Base-by-base conservation (phyloP, 2,329 filamentous ascomycete species). In the Apiospora marii region DNA sequence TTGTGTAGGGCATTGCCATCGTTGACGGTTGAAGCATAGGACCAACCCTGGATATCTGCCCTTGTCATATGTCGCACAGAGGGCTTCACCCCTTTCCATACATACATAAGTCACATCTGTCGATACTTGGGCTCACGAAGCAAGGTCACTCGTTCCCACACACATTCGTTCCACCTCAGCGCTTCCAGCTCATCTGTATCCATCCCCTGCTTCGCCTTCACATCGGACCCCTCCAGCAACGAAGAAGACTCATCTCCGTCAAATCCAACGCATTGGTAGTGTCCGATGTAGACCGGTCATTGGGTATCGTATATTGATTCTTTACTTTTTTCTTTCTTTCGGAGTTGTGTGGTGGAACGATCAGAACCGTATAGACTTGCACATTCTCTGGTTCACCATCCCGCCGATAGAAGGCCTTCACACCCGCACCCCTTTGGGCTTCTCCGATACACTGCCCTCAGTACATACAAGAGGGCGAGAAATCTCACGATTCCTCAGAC, bases 1-100 rank as follows among this genome's bases (percentile, higher is more conserved):
- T 64, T 64, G 58, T n/a, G 58, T 41, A 64, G 58, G 58, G 34
- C 58, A 64, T 24, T 64, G 58, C 8, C 58, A 34, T 64, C 58
- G 34, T 64, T 64, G 58, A 41, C 58, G 58, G 58, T 64, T 64
- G 58, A 64, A 64, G 58, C 19, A 64, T 22, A 13, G 3, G 22
- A 34, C 34, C 58, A 34, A 64, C 58, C 58, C 58, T 64, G 34
- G 22, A 37, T 34, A 41, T n/a, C 58, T 41, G 58, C 19, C 14
- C 34, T 8, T n/a, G 4, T 13, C 30, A 5, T 22, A 64, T 41
- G 12, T n/a, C 58, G 12, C 30, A 41, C 58, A 13, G 58, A n/a
- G 58, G 58, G 13, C 58, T 64, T 64, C 58, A 41, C 19, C 10
- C 8, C 4, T 19, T 7, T 37, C 58, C 34, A n/a, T n/a, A 6